These are phyloP conservation scores for Proliferodiscus dingleyae DNA, from an alignment of 2,329 filamentous ascomycete species.

Conservation along the genomic window DNA sequence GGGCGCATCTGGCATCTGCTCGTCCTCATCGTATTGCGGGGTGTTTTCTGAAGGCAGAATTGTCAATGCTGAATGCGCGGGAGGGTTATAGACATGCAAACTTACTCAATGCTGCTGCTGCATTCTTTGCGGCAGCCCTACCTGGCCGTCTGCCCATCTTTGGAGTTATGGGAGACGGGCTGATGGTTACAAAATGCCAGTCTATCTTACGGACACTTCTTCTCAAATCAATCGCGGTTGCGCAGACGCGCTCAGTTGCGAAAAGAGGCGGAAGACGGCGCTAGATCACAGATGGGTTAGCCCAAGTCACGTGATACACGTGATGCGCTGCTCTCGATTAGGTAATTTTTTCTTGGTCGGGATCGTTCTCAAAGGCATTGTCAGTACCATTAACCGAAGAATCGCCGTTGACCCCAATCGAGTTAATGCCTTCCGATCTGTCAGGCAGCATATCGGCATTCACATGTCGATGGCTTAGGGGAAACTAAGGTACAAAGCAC, in stretches of 20 bases:
- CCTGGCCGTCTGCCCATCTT: constrained; percentile 44
- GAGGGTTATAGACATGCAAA: constrained; percentile 15
- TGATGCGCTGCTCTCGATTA: too few relatives aligned
- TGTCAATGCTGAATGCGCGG: constrained; percentile 14
- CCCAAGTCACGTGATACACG: background rate
- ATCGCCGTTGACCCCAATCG: too few relatives aligned
- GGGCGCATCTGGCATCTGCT: constrained; percentile 39
- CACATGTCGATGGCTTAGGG: too few relatives aligned
- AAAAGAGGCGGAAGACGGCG: background rate
- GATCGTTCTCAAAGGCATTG: too few relatives aligned
- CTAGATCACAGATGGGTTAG: background rate
- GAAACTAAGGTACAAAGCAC: too few relatives aligned
- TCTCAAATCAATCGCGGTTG: background rate
- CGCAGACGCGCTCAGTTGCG: background rate
- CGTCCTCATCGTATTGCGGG: constrained; percentile 42
- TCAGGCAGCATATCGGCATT: background rate
- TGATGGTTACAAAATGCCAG: too few relatives aligned
- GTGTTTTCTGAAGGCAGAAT: constrained; percentile 40
- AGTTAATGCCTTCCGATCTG: too few relatives aligned
- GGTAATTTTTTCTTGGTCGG: too few relatives aligned
- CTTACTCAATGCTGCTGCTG: constrained; percentile 49
- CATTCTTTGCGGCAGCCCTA: constrained; percentile 49
- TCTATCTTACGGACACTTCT: too few relatives aligned
- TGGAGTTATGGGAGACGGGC: background rate
- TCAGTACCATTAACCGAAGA: too few relatives aligned